A percentile compares a stretch with the other conserved stretches of the same genome.
phyloP scores from a whole-genome alignment of 352 stramenopile genomes.

The Stephanocyclus meneghinianus region DNA sequence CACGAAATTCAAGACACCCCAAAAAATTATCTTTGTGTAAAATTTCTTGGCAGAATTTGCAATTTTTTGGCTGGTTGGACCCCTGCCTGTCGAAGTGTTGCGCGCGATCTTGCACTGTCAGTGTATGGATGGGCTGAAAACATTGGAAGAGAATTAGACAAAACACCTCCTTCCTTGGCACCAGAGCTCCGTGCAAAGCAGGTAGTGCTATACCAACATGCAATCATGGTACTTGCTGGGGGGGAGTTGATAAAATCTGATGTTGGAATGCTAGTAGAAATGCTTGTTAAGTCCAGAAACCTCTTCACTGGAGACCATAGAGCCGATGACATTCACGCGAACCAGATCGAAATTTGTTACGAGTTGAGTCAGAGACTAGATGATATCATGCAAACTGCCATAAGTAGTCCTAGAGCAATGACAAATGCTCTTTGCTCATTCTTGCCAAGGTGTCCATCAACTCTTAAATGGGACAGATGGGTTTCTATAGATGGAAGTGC shows the following conservation, averaged over 20 bases:
- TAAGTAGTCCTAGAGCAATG: slow-evolving; percentile 14
- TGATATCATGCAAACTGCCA: slow-evolving; percentile 25
- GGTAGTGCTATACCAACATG: slow-evolving; percentile 43
- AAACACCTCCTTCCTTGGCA: slow-evolving; percentile 21
- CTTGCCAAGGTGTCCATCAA: slow-evolving; percentile 22
- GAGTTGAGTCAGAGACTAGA: slow-evolving; percentile 19
- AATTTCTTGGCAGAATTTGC: slow-evolving; percentile 36
- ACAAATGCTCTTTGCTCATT: slow-evolving; percentile 36
- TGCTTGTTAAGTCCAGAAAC: slow-evolving; percentile 42
- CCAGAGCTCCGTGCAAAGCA: slow-evolving; percentile 34
- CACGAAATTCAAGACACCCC: slow-evolving; percentile 41
- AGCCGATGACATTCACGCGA: slow-evolving; percentile 30
- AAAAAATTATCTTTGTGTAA: slow-evolving; percentile 34
- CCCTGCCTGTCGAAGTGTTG: slow-evolving; percentile 19
- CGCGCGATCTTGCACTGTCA: slow-evolving; percentile 24
- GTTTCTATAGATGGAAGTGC: neutral
- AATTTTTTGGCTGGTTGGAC: slow-evolving; percentile 46
- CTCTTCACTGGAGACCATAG: slow-evolving; percentile 33
- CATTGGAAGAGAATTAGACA: slow-evolving; percentile 28
- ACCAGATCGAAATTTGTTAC: slow-evolving; percentile 36
- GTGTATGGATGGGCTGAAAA: slow-evolving; percentile 39
- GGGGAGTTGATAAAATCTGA: slow-evolving; percentile 39
- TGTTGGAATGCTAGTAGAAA: slow-evolving; percentile 33
- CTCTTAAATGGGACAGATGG: slow-evolving; percentile 37
- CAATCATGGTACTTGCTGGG: slow-evolving; percentile 29